Percentiles rank a stretch among this genome's conserved stretches.
Evolutionary conservation across 257 asterid species (phyloP).

Genomic region (Ilex aquifolium): DNA sequence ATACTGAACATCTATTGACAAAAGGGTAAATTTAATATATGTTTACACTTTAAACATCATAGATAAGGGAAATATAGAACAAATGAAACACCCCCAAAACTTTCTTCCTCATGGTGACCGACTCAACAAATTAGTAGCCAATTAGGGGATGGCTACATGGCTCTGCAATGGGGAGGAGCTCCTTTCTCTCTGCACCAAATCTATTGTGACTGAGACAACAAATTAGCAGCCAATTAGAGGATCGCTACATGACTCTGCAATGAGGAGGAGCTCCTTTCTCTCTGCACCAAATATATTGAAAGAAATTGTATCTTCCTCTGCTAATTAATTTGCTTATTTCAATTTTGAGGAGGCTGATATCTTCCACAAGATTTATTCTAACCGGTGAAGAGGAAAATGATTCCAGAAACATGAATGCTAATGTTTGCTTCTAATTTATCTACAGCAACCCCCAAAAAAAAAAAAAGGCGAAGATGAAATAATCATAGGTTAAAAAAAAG

Average conservation of each 20-base stretch:
- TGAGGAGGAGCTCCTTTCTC: conserved; percentile 13
- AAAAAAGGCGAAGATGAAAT: too few species aligned
- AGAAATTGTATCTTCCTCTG: conserved; percentile 15
- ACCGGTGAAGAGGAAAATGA: conserved; percentile 14
- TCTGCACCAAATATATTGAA: conserved; percentile 15
- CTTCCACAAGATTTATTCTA: conserved; percentile 14
- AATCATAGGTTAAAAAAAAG: too few species aligned
- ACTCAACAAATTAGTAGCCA: too few species aligned
- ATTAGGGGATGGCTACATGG: too few species aligned
- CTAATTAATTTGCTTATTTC: conserved; percentile 21
- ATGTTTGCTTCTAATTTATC: neutral
- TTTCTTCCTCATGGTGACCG: too few species aligned
- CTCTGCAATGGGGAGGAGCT: conserved; percentile 6
- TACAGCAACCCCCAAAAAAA: too few species aligned
- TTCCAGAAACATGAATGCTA: conserved; percentile 20
- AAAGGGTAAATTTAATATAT: too few species aligned
- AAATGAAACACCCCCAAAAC: conserved; percentile 3
- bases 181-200: conserved; percentile 18
- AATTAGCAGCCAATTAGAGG: too few species aligned
- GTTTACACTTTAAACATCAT: too few species aligned
- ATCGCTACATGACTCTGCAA: too few species aligned
- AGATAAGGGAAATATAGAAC: conserved; percentile 4
- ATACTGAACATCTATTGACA: too few species aligned
- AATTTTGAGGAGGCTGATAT: conserved; percentile 21
- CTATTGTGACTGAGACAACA: conserved; percentile 3